phyloP scores from a whole-genome alignment of 805 yeast genomes.

The Geotrichum ghanense region DNA sequence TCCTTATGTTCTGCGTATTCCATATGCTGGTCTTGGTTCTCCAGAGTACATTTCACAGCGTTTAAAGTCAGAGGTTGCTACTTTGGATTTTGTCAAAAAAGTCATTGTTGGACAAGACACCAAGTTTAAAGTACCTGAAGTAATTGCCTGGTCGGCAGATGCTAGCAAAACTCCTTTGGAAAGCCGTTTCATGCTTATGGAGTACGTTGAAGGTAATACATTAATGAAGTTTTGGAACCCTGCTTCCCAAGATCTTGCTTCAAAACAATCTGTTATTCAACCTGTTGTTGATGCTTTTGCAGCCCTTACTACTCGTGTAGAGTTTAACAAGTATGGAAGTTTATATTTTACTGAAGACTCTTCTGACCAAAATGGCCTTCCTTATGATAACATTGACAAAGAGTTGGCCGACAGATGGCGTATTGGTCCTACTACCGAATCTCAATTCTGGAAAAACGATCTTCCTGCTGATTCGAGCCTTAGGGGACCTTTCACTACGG shows the following conservation, averaged over 20 bases:
- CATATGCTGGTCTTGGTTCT: slow-evolving; percentile 59
- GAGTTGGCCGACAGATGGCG: slow-evolving; percentile 61
- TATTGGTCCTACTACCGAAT: slow-evolving; percentile 83
- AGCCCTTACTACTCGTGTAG: slow-evolving; percentile 37
- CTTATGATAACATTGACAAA: slow-evolving; percentile 51
- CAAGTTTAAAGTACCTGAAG: slow-evolving; percentile 64
- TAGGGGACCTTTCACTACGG: slow-evolving; percentile 73
- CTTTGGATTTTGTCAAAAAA: slow-evolving; percentile 72
- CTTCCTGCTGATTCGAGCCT: slow-evolving; percentile 37
- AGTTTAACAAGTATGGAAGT: slow-evolving; percentile 70
- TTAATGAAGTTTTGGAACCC: slow-evolving; percentile 92
- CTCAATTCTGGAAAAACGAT: slow-evolving; percentile 58
- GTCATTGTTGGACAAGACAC: slow-evolving; percentile 72
- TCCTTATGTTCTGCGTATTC: slow-evolving; percentile 64
- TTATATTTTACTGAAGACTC: slow-evolving; percentile 70
- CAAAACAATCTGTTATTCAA: slow-evolving; percentile 42
- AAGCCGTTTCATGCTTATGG: slow-evolving; percentile 73
- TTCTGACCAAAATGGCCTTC: slow-evolving; percentile 32
- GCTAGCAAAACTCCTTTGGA: slow-evolving; percentile 50
- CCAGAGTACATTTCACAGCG: slow-evolving; percentile 44
- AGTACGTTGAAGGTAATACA: slow-evolving; percentile 64
- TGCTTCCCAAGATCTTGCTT: slow-evolving; percentile 43
- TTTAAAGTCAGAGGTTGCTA: slow-evolving; percentile 84
- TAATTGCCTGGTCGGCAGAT: slow-evolving; percentile 53
- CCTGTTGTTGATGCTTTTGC: slow-evolving; percentile 63